A percentile compares a stretch with the other conserved stretches of the same genome.
Conservation (phyloP, 495 filamentous ascomycete genomes). For the Cairneyella variabilis region DNA sequence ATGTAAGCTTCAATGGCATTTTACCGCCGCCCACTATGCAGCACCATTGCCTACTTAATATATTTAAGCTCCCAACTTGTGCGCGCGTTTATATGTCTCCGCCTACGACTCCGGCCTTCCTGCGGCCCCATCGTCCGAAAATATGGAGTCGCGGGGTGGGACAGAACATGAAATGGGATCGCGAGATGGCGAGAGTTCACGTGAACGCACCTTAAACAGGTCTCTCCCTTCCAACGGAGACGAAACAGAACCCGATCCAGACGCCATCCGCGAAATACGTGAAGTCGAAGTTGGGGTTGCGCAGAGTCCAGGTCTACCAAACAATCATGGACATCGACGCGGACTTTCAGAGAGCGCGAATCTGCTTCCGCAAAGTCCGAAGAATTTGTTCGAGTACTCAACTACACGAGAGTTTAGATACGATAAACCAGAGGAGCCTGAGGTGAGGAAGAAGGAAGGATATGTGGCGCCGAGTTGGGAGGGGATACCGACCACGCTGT, state of each 20-base stretch:
- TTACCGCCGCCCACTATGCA: neutral
- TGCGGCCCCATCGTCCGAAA: too few species aligned
- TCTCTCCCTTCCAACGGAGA: too few species aligned
- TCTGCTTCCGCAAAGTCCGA: conserved; percentile 4
- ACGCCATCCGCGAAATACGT: too few species aligned
- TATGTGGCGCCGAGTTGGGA: neutral
- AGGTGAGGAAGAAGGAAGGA: neutral
- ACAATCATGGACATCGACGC: conserved; percentile 6
- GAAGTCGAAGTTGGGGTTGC: neutral
- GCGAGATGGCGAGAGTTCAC: neutral
- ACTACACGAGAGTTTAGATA: conserved; percentile 4
- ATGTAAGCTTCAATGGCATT: neutral
- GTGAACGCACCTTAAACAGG: too few species aligned
- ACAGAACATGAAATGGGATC: neutral
- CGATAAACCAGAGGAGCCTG: neutral
- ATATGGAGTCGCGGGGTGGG: neutral
- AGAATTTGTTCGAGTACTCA: conserved; percentile 9
- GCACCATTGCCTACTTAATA: neutral
- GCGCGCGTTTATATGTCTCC: too few species aligned
- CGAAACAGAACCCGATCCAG: too few species aligned
- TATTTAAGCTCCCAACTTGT: too few species aligned
- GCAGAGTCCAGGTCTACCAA: neutral
- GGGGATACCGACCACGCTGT: conserved; percentile 9
- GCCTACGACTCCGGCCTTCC: too few species aligned
- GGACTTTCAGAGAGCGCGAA: conserved; percentile 13